phyloP scores from a whole-genome alignment of 2,329 filamentous ascomycete genomes.

The Alternaria consortialis region DNA sequence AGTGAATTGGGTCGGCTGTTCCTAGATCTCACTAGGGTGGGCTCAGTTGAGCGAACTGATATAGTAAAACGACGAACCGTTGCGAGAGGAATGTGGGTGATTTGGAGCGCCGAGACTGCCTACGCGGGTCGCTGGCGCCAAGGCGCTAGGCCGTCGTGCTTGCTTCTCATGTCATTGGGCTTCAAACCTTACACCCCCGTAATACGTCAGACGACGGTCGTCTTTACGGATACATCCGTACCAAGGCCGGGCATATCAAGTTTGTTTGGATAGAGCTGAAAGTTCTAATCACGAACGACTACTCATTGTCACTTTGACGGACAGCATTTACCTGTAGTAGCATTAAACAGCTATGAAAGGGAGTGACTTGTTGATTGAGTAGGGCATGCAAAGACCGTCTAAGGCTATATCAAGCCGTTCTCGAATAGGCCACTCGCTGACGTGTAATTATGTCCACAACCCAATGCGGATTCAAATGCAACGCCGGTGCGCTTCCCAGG shows the following conservation, averaged over 20 bases:
- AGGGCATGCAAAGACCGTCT: constrained; percentile 1
- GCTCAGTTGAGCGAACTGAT: neutral
- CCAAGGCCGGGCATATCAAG: neutral
- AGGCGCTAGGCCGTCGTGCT: neutral
- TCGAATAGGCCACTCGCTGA: neutral
- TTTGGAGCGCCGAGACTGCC: neutral
- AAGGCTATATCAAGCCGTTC: neutral
- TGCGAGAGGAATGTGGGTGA: neutral
- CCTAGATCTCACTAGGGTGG: neutral
- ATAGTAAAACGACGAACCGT: neutral
- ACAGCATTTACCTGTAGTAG: neutral
- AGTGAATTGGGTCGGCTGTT: neutral
- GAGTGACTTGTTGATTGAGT: constrained; percentile 2
- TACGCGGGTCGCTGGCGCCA: constrained; percentile 6
- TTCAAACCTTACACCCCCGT: neutral
- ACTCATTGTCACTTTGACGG: neutral
- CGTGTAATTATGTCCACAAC: neutral
- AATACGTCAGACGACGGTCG: neutral
- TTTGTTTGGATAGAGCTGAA: neutral
- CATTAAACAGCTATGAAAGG: neutral
- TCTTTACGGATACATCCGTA: neutral
- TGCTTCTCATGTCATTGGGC: neutral
- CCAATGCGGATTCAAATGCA: constrained; percentile 8
- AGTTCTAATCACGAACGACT: neutral
- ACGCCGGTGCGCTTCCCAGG: constrained; percentile 22